Percentiles rank a stretch among this genome's conserved stretches.
phyloP scores from a whole-genome alignment of 139 green algal species.

The Desmodesmus armatus region DNA sequence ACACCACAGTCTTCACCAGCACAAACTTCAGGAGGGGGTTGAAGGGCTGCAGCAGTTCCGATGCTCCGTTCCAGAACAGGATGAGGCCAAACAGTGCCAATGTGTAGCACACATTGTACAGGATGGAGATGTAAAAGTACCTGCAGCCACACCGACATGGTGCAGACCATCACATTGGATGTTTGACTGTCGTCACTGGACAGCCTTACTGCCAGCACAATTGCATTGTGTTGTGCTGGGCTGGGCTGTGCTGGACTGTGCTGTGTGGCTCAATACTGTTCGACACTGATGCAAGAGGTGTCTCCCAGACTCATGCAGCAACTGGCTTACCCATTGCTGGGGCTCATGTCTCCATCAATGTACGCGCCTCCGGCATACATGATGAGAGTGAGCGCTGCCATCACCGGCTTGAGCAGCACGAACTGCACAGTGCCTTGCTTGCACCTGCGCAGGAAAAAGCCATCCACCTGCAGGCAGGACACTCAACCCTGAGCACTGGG shows the following conservation, averaged over 20 bases:
- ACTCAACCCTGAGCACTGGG: too few species aligned
- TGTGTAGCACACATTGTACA: conserved; percentile 98
- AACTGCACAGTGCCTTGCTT: conserved; percentile 96
- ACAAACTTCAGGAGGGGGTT: conserved; percentile 96
- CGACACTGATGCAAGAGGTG: too few species aligned
- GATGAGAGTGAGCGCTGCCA: conserved; percentile 85
- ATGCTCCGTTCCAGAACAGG: conserved; percentile 95
- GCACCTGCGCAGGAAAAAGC: conserved; percentile 54
- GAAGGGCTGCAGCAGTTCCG: conserved; percentile 92
- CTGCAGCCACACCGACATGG: conserved; percentile 43
- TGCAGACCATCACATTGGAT: neutral
- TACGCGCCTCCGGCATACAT: conserved; percentile 84
- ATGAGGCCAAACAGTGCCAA: conserved; percentile 92
- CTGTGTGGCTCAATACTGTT: too few species aligned
- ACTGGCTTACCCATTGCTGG: conserved; percentile 65
- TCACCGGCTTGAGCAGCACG: conserved; percentile 94
- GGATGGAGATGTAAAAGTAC: conserved; percentile 86
- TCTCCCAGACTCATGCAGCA: too few species aligned
- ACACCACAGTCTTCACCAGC: conserved; percentile 96
- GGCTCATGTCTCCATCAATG: conserved; percentile 85
- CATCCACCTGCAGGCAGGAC: neutral
- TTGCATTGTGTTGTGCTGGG: too few species aligned
- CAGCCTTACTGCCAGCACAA: neutral
- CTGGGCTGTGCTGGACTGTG: too few species aligned
- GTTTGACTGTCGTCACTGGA: neutral